A percentile compares a stretch with the other conserved stretches of the same genome.
Evolutionary conservation across 1,284 basidiomycete species (phyloP).

Genomic region (Ustilago bromivora): DNA sequence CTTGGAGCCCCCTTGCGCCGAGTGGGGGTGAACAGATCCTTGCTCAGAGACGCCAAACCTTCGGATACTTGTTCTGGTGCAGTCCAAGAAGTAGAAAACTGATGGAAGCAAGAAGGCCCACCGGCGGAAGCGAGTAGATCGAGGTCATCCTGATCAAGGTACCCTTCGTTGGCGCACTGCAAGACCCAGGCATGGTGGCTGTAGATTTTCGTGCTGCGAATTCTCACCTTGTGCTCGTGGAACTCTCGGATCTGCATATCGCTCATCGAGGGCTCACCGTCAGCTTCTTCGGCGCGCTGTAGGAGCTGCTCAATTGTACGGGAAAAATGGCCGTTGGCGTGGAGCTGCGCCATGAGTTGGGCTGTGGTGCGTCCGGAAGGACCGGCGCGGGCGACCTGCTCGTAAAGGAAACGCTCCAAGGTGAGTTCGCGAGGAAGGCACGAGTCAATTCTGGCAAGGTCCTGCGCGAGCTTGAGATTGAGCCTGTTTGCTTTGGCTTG

Average conservation of each 20-base stretch:
- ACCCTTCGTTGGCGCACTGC: constrained; percentile 46
- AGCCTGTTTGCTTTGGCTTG: constrained; percentile 19
- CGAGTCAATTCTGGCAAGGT: constrained; percentile 26
- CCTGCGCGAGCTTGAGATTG: constrained; percentile 28
- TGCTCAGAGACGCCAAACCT: constrained; percentile 6
- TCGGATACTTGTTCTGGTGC: constrained; percentile 10
- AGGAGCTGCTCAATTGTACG: constrained; percentile 30
- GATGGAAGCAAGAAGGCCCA: constrained; percentile 27
- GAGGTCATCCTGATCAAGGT: constrained; percentile 27
- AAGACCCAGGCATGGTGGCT: constrained; percentile 51
- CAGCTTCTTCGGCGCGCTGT: constrained; percentile 34
- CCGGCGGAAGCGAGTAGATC: constrained; percentile 34
- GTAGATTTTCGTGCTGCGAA: constrained; percentile 39
- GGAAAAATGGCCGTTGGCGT: constrained; percentile 30
- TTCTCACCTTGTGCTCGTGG: constrained; percentile 41
- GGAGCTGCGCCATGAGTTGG: constrained; percentile 31
- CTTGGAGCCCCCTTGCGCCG: constrained; percentile 11
- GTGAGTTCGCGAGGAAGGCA: constrained; percentile 42
- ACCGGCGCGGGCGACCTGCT: constrained; percentile 36
- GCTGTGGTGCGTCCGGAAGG: constrained; percentile 27
- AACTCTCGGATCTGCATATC: constrained; percentile 38
- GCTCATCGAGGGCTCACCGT: constrained; percentile 34
- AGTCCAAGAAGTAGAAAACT: constrained; percentile 19
- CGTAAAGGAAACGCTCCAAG: constrained; percentile 38
- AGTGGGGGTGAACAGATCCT: constrained; percentile 23